These are phyloP conservation scores for Pythium phragmitis DNA, from an alignment of 352 stramenopile genomes.

Conservation along the genomic window DNA sequence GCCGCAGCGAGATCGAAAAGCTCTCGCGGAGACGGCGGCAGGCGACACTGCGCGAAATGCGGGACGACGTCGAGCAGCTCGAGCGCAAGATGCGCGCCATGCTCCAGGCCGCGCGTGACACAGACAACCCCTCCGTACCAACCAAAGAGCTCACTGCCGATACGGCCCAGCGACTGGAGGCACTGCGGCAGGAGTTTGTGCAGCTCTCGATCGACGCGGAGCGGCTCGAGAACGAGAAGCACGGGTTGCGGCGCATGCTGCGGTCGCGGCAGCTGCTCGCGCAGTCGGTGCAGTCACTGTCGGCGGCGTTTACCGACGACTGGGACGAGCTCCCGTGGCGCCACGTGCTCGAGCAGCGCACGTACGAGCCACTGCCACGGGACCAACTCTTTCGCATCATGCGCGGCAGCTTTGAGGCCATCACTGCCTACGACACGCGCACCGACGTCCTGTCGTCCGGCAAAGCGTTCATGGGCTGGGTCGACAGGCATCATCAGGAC, in stretches of 20 bases:
- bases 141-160: conserved; percentile 19
- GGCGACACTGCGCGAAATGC: conserved; percentile 37
- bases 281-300: conserved; percentile 37
- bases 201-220: conserved; percentile 20
- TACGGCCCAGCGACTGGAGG: neutral
- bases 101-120: conserved; percentile 22
- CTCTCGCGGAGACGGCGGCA: conserved; percentile 38
- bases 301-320: conserved; percentile 34
- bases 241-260: conserved; percentile 50
- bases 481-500: conserved; percentile 40
- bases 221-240: conserved; percentile 33
- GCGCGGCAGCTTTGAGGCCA: conserved; percentile 51
- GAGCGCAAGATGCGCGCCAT: conserved; percentile 29
- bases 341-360: conserved; percentile 26
- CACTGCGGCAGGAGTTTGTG: conserved; percentile 14
- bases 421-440: conserved; percentile 43
- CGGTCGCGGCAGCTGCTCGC: conserved; percentile 51
- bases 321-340: conserved; percentile 23
- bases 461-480: conserved; percentile 53
- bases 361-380: conserved; percentile 30
- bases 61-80: conserved; percentile 41
- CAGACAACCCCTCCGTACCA: conserved; percentile 3
- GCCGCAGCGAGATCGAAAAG: conserved; percentile 61
- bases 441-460: conserved; percentile 46
- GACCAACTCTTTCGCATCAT: conserved; percentile 48